Evolutionary conservation across 1,284 basidiomycete species (phyloP), one percentile per base, ranked within the genome.

Genomic region (Phellopilus nigrolimitatus): DNA sequence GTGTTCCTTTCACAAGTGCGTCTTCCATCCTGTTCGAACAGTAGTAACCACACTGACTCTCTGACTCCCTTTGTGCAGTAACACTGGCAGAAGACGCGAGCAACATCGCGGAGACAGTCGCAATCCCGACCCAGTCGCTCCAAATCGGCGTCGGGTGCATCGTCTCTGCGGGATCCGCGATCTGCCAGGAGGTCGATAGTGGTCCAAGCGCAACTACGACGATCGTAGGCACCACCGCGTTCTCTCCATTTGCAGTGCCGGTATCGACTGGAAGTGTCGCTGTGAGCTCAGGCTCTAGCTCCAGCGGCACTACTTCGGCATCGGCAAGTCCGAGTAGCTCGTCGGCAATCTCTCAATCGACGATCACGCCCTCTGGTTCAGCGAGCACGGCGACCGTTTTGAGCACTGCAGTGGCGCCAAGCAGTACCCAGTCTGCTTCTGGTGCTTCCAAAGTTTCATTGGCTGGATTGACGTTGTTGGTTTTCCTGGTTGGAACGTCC

Each of bases 1-100:
- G 50, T 3, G 39, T 52, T n/a, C 34, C 50, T 13, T 52, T 52
- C 44, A 52, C 50, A 12, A n/a, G 50, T 52, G 25, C 25, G 44
- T 46, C 17, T 5, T 10, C 10, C 13, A 22, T 38, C 28, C 15
- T 46, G 17, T 3, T 15, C 27, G 27, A 2, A 3, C 43, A 2
- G 13, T 25, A 24, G 15, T 36, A 22, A 12, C 10, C 19, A 10
- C 15, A 33, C 3, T 36, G n/a, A 36, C 4, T 24, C 36, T 30
- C 25, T 36, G 19, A 28, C 27, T 5, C 19, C 19, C 22, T 31
- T 33, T n/a, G 15, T 31, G 19, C 25, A 52, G 50, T 46, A 9
- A 52, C 50, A 25, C 36, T 52, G 25, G 50, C 41, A 15, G 42
- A 52, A 39, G 44, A 46, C 21, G 33, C 43, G 2, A 43, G 28